Percentiles rank a stretch among this genome's conserved stretches.
Conservation (phyloP, 495 filamentous ascomycete species). For the Aspergillus steynii region DNA sequence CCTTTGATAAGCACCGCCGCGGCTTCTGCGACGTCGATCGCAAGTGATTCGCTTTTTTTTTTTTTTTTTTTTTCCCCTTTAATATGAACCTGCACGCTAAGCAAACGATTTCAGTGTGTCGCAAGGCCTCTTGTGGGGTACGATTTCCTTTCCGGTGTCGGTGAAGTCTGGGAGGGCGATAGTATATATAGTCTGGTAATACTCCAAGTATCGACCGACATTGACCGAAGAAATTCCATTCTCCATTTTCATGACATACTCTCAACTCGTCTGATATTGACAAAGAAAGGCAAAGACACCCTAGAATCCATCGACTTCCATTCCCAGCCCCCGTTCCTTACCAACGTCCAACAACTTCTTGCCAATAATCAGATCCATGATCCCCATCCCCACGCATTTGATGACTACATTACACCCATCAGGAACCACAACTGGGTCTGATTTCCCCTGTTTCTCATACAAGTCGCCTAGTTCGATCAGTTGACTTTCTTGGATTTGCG, state of each 20-base stretch:
- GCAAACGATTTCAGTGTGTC: no score
- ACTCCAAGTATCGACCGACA: no score
- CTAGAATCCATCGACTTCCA: slow-evolving; percentile 67
- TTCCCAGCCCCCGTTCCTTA: slow-evolving; percentile 66
- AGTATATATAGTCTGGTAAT: no score
- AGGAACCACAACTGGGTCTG: slow-evolving; percentile 22
- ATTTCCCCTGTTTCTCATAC: slow-evolving; percentile 52
- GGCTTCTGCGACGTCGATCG: no score
- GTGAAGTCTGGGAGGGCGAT: no score
- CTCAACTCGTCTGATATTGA: background rate
- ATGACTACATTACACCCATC: slow-evolving; percentile 66
- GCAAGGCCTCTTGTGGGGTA: no score
- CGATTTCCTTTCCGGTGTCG: no score
- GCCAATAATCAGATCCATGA: slow-evolving; percentile 56
- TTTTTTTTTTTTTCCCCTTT: no score
- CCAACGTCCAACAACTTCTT: slow-evolving; percentile 73
- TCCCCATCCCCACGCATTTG: slow-evolving; percentile 50
- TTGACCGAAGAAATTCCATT: no score
- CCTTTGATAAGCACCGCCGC: background rate
- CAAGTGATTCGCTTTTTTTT: no score
- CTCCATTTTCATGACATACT: no score
- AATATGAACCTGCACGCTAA: no score
- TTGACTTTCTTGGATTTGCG: slow-evolving; percentile 62
- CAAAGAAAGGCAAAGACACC: background rate
- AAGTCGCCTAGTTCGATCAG: slow-evolving; percentile 85